Evolutionary conservation across 371 early-diverging fungal genomes (phyloP), one percentile per base, ranked within the genome.

Genomic region (Mucor mucedo): DNA sequence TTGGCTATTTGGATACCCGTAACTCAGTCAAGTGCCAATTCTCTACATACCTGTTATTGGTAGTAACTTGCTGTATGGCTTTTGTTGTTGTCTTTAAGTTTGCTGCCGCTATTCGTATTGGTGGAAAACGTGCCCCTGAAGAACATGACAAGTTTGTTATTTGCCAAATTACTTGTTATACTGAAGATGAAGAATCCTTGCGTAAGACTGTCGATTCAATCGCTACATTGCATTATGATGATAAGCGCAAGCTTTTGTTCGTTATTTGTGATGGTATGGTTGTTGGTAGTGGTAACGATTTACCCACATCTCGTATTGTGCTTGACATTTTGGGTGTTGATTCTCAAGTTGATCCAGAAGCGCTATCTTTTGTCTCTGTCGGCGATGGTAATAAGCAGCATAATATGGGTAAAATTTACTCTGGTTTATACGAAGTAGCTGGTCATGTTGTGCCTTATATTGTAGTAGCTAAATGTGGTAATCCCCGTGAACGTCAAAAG

Each of bases 101-200:
- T 59, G 75, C 96, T 58, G 92, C 96, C 7, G 97, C 98, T 2
- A 71, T 98, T 66, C 97, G 94, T 70, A 82, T 97, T 47, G 91
- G 93, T 2, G 68, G 86, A 13, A 75, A 76, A 53, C 83, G 91
- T 21, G 87, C 89, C 28, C 98, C 98, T 27, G 94, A 96, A 63
- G 86, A 92, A 55, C 90, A 92, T 63, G 92, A 94, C 78, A 91
- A 93, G 61, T 98, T 98, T 71, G 93, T 93, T 53, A 88, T 98
- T 40, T 87, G 88, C 54, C 86, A 87, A 55, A 84, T 87, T 8
- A 98, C 99, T 4, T 98, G 98, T 84, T 99, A 99, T 77, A 97
- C 98, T 9, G 99, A 99, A 77, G 94, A 92, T 58, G 93, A 93
- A 65, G 96, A 95, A 29, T 97, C 97, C 7, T 83, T 99, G 39